Conservation (phyloP, 768 basidiomycete species). For the Exsudoporus frostii region DNA sequence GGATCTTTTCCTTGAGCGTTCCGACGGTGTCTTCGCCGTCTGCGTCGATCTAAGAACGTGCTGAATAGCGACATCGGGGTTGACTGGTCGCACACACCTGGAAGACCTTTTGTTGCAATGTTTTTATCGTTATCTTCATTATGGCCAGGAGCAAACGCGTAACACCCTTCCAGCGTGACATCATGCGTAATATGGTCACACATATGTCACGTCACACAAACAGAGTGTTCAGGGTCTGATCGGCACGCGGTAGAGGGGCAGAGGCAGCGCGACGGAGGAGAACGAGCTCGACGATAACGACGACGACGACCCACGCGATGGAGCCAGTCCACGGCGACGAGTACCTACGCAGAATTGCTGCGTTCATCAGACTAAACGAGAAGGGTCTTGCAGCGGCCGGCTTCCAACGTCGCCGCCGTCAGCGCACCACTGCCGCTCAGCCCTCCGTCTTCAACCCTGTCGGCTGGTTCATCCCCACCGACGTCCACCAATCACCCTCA, state of each 20-base stretch:
- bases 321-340: slow-evolving; percentile 67
- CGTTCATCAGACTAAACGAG: slow-evolving; percentile 73
- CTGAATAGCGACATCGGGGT: background rate
- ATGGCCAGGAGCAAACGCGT: slow-evolving; percentile 29
- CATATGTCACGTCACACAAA: slow-evolving; percentile 13
- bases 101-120: slow-evolving; percentile 90
- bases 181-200: slow-evolving; percentile 21
- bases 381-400: slow-evolving; percentile 66
- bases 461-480: slow-evolving; percentile 48
- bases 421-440: slow-evolving; percentile 27
- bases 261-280: slow-evolving; percentile 3
- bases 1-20: slow-evolving; percentile 81
- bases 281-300: slow-evolving; percentile 7
- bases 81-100: slow-evolving; percentile 42
- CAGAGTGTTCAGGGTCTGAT: slow-evolving; percentile 24
- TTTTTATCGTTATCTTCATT: slow-evolving; percentile 96
- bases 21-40: slow-evolving; percentile 73
- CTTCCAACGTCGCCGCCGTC: slow-evolving; percentile 47
- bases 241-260: slow-evolving; percentile 22
- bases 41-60: slow-evolving; percentile 59
- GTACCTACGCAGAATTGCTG: slow-evolving; percentile 66
- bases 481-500: slow-evolving; percentile 26
- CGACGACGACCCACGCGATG: slow-evolving; percentile 30
- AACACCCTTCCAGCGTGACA: slow-evolving; percentile 16
- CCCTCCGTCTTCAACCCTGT: slow-evolving; percentile 57